phyloP scores from a whole-genome alignment of 1,284 basidiomycete genomes.

The Tetrapyrgos nigripes region DNA sequence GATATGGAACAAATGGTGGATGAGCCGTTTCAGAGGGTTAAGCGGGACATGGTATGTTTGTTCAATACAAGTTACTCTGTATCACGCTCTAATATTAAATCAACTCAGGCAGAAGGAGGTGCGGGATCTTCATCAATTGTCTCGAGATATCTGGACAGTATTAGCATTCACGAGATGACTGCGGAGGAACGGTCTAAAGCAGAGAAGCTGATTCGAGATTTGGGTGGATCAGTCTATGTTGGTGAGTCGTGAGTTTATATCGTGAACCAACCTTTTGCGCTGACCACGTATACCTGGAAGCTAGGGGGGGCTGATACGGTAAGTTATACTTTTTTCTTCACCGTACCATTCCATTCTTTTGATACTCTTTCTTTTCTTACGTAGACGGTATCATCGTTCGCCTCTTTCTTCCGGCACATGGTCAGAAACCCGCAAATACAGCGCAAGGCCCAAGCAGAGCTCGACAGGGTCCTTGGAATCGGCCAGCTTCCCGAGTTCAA shows the following conservation, averaged over 20 bases:
- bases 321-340: constrained; percentile 2
- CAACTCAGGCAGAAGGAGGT: constrained; percentile 15
- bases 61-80: background rate
- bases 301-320: constrained; percentile 21
- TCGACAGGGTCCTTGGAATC: constrained; percentile 8
- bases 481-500: constrained; percentile 10
- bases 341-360: too few relatives aligned
- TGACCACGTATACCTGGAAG: background rate
- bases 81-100: background rate
- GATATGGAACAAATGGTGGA: constrained; percentile 7
- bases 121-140: constrained; percentile 16
- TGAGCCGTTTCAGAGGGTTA: constrained; percentile 16
- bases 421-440: constrained; percentile 1
- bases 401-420: background rate
- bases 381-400: background rate
- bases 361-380: background rate
- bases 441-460: constrained; percentile 6
- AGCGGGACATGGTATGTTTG: constrained; percentile 15
- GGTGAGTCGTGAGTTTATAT: constrained; percentile 3
- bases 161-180: background rate
- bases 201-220: background rate
- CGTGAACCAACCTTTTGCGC: background rate
- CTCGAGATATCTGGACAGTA: constrained; percentile 5
- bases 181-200: background rate
- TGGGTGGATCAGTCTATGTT: constrained; percentile 6